Base-by-base conservation (phyloP, 306 rosid genomes). In the Sesbania bispinosa region DNA sequence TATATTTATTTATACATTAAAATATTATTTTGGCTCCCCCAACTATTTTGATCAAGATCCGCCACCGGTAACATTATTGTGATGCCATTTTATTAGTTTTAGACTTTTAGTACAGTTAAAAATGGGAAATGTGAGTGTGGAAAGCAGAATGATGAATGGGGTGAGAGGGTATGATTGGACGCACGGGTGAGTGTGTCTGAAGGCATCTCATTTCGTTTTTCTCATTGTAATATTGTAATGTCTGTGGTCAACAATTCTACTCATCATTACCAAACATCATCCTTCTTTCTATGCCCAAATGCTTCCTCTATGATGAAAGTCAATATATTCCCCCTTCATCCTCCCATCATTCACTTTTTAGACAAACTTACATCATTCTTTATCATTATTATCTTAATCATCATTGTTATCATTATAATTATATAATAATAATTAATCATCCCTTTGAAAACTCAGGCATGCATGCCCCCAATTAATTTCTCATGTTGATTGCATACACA, bases 141-240 rank as follows among this genome's bases (percentile, higher is more conserved):
- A n/a, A n/a, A n/a, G n/a, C 7, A 2, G 8, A 67, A 82, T 84
- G 78, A 84, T 84, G 57, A 69, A 50, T 14, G 21, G 50, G 60
- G 7, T 57, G 58, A 42, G 57, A 27, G 81, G 54, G 62, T 57
- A 79, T 77, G 89, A 82, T 80, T 82, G 86, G 78, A 48, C 76
- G 71, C 85, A 85, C 79, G 83, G 61, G 77, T 38, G 82, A 80
- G 82, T 82, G 52, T 67, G 65, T 69, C 29, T 67, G 69, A 88
- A 84, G 88, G 79, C 65, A 71, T 74, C 57, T 58, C 48, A 20
- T 39, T 72, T 67, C 1, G 45, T 32, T 67, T 42, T 36, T 48
- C 50, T 59, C 15, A 9, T 45, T 64, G 74, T 66, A n/a, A n/a
- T n/a, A n/a, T n/a, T n/a, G n/a, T n/a, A n/a, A 54, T 57, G 24